Conservation (phyloP, 257 asterid species). For the Forsythia viridissima region DNA sequence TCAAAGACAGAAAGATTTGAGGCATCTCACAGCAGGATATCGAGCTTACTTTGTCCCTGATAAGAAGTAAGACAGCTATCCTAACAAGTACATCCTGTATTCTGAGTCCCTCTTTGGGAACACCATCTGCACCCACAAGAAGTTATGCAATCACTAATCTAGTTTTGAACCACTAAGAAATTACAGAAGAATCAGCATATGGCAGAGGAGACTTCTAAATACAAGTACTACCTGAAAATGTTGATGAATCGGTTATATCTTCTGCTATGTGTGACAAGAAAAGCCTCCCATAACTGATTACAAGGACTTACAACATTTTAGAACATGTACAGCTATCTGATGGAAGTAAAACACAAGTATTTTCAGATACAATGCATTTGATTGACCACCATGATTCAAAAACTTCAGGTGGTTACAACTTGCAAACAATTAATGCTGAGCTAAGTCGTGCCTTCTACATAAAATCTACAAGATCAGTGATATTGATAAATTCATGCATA, state of each 20-base stretch:
- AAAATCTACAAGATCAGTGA: neutral
- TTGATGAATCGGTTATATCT: slow-evolving; percentile 63
- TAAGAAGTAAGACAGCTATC: slow-evolving; percentile 63
- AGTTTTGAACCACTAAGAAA: slow-evolving; percentile 25
- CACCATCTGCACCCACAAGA: slow-evolving; percentile 73
- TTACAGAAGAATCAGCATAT: slow-evolving; percentile 16
- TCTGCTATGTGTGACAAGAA: slow-evolving; percentile 76
- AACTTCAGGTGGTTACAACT: neutral
- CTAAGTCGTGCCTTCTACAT: neutral
- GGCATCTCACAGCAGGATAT: neutral
- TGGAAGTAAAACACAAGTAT: neutral
- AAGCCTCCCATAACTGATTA: slow-evolving; percentile 68
- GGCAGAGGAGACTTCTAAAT: slow-evolving; percentile 13
- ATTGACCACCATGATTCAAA: neutral
- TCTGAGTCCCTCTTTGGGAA: slow-evolving; percentile 94
- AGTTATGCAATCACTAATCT: slow-evolving; percentile 18
- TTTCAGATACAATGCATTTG: neutral
- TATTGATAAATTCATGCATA: neutral
- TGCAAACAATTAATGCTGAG: neutral
- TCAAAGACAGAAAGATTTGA: neutral
- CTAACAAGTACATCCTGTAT: slow-evolving; percentile 87
- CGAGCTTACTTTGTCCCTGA: slow-evolving; percentile 74
- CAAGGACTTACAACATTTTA: neutral
- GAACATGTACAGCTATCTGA: neutral
- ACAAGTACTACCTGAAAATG: slow-evolving; percentile 66